Percentiles rank a stretch among this genome's conserved stretches.
These are phyloP conservation scores for Quercus wislizeni DNA, from an alignment of 306 rosid genomes.

Conservation along the genomic window DNA sequence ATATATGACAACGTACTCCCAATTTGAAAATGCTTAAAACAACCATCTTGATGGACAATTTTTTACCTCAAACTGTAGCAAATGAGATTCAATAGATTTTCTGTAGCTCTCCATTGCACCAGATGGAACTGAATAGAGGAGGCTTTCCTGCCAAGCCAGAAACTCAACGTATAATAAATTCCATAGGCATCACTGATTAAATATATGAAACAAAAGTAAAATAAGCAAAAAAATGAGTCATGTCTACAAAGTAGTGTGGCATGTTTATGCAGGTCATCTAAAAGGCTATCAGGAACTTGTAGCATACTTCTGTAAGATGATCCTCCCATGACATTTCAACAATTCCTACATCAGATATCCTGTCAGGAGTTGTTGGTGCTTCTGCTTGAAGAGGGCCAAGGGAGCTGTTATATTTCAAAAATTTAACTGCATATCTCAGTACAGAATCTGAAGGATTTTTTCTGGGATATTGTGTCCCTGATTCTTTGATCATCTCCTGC, in stretches of 20 bases:
- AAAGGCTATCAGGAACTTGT: slow-evolving; percentile 15
- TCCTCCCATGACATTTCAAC: slow-evolving; percentile 77
- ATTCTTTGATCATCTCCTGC: slow-evolving; percentile 58
- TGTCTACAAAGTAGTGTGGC: neutral
- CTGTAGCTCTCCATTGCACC: slow-evolving; percentile 84
- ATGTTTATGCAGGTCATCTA: neutral
- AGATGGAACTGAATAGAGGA: slow-evolving; percentile 72
- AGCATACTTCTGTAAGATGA: slow-evolving; percentile 75
- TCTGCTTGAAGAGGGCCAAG: slow-evolving; percentile 55
- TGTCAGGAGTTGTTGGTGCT: slow-evolving; percentile 83
- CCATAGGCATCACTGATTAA: neutral
- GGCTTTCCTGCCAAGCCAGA: slow-evolving; percentile 69
- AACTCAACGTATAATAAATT: slow-evolving; percentile 16
- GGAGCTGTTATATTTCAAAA: slow-evolving; percentile 58
- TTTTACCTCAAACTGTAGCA: slow-evolving; percentile 63
- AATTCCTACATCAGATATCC: slow-evolving; percentile 61
- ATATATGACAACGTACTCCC: neutral
- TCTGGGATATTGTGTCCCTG: slow-evolving; percentile 37
- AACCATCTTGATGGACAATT: neutral
- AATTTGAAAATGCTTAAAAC: neutral
- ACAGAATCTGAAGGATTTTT: slow-evolving; percentile 37
- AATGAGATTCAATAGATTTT: slow-evolving; percentile 79
- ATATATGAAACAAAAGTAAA: slow-evolving; percentile 5
- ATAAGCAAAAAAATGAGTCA: neutral
- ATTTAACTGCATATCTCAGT: slow-evolving; percentile 73